Conservation (phyloP, 129 eudicot species). For the Logfia minima region DNA sequence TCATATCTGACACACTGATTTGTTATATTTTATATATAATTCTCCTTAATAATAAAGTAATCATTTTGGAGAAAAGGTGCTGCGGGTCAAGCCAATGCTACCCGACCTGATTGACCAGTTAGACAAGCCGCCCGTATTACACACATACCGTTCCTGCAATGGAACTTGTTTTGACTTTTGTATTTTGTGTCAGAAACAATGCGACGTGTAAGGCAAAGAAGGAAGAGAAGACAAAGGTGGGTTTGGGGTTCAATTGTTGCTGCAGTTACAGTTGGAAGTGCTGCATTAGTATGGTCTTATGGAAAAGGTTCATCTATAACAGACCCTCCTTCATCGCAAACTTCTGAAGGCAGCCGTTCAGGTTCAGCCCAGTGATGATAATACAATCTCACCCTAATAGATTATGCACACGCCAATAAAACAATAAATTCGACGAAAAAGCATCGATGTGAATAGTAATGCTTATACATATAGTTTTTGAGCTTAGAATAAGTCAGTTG, state of each 20-base stretch:
- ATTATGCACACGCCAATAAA: neutral
- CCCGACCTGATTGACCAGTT: neutral
- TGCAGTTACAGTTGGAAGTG: conserved; percentile 60
- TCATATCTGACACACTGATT: neutral
- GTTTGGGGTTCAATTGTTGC: conserved; percentile 74
- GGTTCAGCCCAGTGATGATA: conserved; percentile 27
- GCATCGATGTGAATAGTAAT: conserved; percentile 28
- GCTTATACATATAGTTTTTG: conserved; percentile 12
- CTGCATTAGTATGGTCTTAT: conserved; percentile 67
- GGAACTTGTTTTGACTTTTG: neutral
- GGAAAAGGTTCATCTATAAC: conserved; percentile 50
- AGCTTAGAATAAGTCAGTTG: conserved; percentile 20
- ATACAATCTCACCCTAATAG: neutral
- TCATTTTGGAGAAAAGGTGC: neutral
- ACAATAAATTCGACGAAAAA: conserved; percentile 6
- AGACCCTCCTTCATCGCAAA: conserved; percentile 17
- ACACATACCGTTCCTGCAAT: neutral
- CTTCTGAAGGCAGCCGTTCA: conserved; percentile 20
- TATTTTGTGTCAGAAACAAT: conserved; percentile 46
- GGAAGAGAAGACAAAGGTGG: conserved; percentile 71
- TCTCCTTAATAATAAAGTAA: neutral
- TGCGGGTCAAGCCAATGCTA: neutral
- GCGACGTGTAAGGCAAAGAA: conserved; percentile 62
- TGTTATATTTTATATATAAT: neutral
- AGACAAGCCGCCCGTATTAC: neutral